A percentile compares a stretch with the other conserved stretches of the same genome.
Evolutionary conservation across 1,139 yeast species (phyloP).

Genomic region (Diutina scorzettiae): DNA sequence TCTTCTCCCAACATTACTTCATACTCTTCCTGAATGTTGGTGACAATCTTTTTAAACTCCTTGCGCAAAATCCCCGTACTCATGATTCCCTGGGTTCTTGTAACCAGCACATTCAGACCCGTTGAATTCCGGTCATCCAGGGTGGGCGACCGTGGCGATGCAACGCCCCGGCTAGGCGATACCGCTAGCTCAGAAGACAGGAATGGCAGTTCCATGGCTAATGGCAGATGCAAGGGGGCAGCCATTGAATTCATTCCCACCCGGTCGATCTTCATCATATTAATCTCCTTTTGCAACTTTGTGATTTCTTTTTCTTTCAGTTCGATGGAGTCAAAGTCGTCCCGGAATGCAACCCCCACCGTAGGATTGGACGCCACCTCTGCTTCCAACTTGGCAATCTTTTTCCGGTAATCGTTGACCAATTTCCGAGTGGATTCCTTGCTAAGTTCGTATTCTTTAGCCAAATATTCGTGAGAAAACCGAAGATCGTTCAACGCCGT

Average conservation of each 20-base stretch:
- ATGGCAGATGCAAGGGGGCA: not conserved
- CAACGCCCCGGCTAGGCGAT: not conserved
- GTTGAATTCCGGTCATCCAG: not conserved
- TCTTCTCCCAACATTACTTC: constrained; percentile 48
- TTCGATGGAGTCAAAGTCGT: constrained; percentile 13
- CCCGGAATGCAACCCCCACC: not conserved
- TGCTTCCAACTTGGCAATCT: constrained; percentile 32
- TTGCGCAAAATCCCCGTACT: constrained; percentile 43
- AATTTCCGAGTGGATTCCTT: constrained; percentile 35
- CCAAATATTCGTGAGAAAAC: constrained; percentile 50
- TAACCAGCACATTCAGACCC: not conserved
- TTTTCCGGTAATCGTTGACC: constrained; percentile 37
- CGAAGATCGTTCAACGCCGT: constrained; percentile 51
- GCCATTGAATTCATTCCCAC: constrained; percentile 19
- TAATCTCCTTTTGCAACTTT: constrained; percentile 35
- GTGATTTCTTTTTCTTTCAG: constrained; percentile 34
- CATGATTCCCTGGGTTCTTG: constrained; percentile 6
- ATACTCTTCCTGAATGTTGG: constrained; percentile 50
- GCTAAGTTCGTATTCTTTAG: constrained; percentile 49
- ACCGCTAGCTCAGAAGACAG: not conserved
- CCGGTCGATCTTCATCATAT: constrained; percentile 36
- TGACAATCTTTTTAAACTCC: constrained; percentile 59
- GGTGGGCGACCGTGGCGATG: not conserved
- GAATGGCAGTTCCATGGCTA: constrained; percentile 3
- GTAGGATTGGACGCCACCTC: constrained; percentile 16